Conservation (phyloP, 208 protist genomes). For the Kentomonas sorsogonicus region DNA sequence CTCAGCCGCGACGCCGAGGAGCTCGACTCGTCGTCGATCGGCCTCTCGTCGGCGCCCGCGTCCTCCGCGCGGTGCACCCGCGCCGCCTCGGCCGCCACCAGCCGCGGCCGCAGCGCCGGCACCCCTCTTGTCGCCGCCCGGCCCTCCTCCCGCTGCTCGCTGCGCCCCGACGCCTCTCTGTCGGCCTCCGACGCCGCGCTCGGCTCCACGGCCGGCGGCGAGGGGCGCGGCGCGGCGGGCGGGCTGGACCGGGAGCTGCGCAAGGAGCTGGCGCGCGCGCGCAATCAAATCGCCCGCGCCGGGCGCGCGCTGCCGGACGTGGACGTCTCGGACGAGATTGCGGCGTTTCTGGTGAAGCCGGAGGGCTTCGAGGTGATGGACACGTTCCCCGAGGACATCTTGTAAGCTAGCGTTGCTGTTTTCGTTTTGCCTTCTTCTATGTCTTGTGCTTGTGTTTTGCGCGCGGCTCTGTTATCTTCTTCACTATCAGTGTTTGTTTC, state of each 20-base stretch:
- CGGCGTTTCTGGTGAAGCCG: slow-evolving; percentile 14
- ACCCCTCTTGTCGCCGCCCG: no score
- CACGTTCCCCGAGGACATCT: not conserved
- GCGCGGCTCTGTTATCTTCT: slow-evolving; percentile 11
- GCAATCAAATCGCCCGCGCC: slow-evolving; percentile 20
- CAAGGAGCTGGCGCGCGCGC: slow-evolving; percentile 24
- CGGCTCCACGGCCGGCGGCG: not conserved
- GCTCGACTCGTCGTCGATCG: no score
- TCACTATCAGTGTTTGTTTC: slow-evolving; percentile 12
- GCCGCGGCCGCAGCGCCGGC: not conserved
- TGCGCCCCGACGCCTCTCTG: no score
- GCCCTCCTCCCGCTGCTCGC: no score
- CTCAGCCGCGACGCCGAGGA: not conserved
- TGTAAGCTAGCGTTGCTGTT: not conserved
- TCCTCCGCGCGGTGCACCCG: not conserved
- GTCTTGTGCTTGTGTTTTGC: slow-evolving; percentile 11
- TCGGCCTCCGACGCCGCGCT: not conserved
- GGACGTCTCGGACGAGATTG: slow-evolving; percentile 4
- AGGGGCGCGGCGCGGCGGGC: not conserved
- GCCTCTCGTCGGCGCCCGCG: no score
- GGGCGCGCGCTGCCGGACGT: slow-evolving; percentile 16
- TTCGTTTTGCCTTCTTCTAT: slow-evolving; percentile 2
- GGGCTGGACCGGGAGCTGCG: slow-evolving; percentile 22
- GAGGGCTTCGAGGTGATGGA: slow-evolving; percentile 8
- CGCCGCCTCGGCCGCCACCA: not conserved